Conservation (phyloP, 768 basidiomycete species). For the Suillus sp. region DNA sequence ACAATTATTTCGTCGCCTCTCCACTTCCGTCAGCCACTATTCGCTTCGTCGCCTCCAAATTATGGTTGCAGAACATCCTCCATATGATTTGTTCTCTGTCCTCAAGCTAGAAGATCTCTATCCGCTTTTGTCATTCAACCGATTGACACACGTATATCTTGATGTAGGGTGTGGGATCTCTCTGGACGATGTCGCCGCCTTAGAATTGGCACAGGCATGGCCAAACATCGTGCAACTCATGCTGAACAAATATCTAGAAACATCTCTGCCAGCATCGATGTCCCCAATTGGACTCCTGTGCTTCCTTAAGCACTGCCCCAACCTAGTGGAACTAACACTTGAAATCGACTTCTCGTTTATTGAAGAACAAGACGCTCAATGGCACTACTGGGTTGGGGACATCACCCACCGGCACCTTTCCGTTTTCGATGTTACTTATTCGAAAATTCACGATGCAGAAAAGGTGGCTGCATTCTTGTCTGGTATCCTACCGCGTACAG, state of each 20-base stretch:
- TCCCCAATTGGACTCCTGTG: slow-evolving; percentile 26
- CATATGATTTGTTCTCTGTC: not conserved
- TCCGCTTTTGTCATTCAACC: slow-evolving; percentile 17
- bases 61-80: not conserved
- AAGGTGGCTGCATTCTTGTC: slow-evolving; percentile 30
- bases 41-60: slow-evolving; percentile 4
- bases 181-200: slow-evolving; percentile 26
- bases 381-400: slow-evolving; percentile 4
- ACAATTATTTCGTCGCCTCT: not conserved
- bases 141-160: slow-evolving; percentile 24
- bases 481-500: slow-evolving; percentile 25
- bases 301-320: slow-evolving; percentile 20
- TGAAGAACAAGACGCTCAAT: slow-evolving; percentile 15
- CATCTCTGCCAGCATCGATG: not conserved
- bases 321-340: slow-evolving; percentile 20
- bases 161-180: slow-evolving; percentile 23
- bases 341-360: slow-evolving; percentile 25
- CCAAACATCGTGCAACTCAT: not conserved
- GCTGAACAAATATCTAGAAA: not conserved
- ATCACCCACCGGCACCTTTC: not conserved
- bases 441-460: slow-evolving; percentile 22
- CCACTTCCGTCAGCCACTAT: not conserved
- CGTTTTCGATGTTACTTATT: slow-evolving; percentile 18
- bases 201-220: slow-evolving; percentile 24
- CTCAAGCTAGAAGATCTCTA: not conserved